A percentile compares a stretch with the other conserved stretches of the same genome.
Conservation (phyloP, 2,329 filamentous ascomycete species). For the Exophiala phaeomuriformis region DNA sequence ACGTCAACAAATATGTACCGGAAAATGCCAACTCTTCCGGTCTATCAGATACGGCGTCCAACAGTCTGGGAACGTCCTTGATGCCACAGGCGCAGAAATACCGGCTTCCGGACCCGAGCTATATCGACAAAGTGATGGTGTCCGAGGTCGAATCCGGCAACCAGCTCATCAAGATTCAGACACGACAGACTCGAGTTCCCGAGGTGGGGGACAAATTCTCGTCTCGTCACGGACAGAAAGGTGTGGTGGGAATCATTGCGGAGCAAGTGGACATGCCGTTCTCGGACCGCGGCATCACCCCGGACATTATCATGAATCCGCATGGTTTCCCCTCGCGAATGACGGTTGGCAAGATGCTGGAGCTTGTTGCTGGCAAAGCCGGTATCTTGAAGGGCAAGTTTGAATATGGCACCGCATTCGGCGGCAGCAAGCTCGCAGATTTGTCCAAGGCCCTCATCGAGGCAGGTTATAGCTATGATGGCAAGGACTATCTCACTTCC, state of each 20-base stretch:
- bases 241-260: constrained; percentile 92
- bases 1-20: constrained; percentile 84
- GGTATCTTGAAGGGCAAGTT: constrained; percentile 76
- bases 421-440: constrained; percentile 73
- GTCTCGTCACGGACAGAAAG: constrained; percentile 95
- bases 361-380: constrained; percentile 89
- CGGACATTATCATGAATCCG: constrained; percentile 99
- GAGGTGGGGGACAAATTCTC: constrained; percentile 98
- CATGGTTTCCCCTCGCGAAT: constrained; percentile 99
- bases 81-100: constrained; percentile 54
- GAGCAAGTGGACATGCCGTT: constrained; percentile 97
- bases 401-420: constrained; percentile 86
- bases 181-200: constrained; percentile 86
- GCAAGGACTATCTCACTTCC: constrained; percentile 92
- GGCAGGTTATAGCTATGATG: constrained; percentile 90
- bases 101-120: constrained; percentile 72
- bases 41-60: constrained; percentile 56
- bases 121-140: constrained; percentile 94
- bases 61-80: constrained; percentile 1
- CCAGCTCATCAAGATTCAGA: constrained; percentile 86
- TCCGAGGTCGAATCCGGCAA: constrained; percentile 82
- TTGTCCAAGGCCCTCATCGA: constrained; percentile 80
- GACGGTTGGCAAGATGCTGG: constrained; percentile 97
- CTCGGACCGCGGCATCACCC: constrained; percentile 79
- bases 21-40: constrained; percentile 67